Base-by-base conservation (phyloP, 1,284 basidiomycete species). In the Golubevia sp. region DNA sequence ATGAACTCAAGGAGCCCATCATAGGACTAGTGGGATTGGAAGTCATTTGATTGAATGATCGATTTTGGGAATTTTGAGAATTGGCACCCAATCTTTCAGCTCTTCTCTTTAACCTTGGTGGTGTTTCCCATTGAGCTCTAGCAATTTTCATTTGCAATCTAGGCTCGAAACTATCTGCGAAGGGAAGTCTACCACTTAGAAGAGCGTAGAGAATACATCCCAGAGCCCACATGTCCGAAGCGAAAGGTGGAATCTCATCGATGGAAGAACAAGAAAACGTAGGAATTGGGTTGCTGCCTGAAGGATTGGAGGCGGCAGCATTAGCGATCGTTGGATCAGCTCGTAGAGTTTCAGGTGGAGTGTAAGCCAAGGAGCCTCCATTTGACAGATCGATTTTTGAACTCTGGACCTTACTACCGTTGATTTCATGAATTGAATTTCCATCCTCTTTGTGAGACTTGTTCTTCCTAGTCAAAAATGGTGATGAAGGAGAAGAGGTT, bases 121-220 rank as follows among this genome's bases (percentile, higher is more conserved):
- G 76, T 30, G 76, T 55, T 23, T 74, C 68, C 76, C 76, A 79
- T 23, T 73, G 67, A 13, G 68, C 76, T 52, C 68, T 71, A 30
- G 67, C 69, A 27, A 79, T 79, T 66, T 77, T 77, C 61, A 67
- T 68, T 61, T 77, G 74, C 52, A 79, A 55, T 2, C 76, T 62
- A 5, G 76, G 76, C 57, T 79, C 76, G 38, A 79, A 79, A 2
- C 63, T 64, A 53, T 79, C 76, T 15, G 60, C 51, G 49, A 79
- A 79, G 3, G 76, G 76, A 18, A 79, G 61, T 30, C 61, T 63
- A 20, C 76, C 76, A 56, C 68, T 67, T 21, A 76, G 56, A 18
- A 79, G 62, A 8, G 76, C 76, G 30, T 79, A 77, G 3, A 77
- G 59, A 25, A 79, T 73, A 58, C 76, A 79, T 23, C 76, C 76